Evolutionary conservation across 1,284 basidiomycete genomes (phyloP).

Genomic region (Nidula niveotomentosa): DNA sequence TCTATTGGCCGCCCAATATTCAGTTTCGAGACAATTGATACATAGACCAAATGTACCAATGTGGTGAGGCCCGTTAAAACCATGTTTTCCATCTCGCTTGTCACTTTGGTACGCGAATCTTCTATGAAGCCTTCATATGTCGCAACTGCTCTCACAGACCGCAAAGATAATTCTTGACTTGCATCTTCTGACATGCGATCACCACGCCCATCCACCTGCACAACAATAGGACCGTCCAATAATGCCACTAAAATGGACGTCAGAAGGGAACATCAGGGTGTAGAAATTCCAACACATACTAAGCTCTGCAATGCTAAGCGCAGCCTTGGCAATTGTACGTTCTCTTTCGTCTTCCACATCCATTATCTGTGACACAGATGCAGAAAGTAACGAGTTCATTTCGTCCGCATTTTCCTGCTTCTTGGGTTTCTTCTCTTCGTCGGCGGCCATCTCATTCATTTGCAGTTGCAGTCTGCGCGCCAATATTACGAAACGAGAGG

Average conservation of each 20-base stretch:
- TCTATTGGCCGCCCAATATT: slow-evolving; percentile 42
- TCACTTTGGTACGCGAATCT: slow-evolving; percentile 66
- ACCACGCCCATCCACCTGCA: too few relatives aligned
- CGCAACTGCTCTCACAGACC: slow-evolving; percentile 69
- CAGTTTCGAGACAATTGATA: slow-evolving; percentile 1
- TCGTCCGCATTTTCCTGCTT: slow-evolving; percentile 13
- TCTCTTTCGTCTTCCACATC: slow-evolving; percentile 79
- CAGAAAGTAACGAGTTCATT: slow-evolving; percentile 9
- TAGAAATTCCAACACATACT: slow-evolving; percentile 36
- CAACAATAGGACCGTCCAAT: not conserved
- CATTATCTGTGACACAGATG: slow-evolving; percentile 18
- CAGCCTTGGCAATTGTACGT: slow-evolving; percentile 85
- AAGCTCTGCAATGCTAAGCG: slow-evolving; percentile 86
- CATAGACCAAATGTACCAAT: slow-evolving; percentile 49
- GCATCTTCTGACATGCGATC: not conserved
- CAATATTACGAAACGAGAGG: slow-evolving; percentile 80
- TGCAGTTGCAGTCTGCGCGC: slow-evolving; percentile 79
- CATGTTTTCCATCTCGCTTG: slow-evolving; percentile 87
- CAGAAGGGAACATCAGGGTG: not conserved
- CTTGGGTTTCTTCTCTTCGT: slow-evolving; percentile 14
- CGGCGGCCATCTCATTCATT: slow-evolving; percentile 62
- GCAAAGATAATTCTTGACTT: slow-evolving; percentile 41
- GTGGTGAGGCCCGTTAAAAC: slow-evolving; percentile 75
- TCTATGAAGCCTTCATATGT: slow-evolving; percentile 73
- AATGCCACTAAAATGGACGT: not conserved